Conservation (phyloP, 176 grass and related monocot genomes). For the Dendrocalamus sinicus region DNA sequence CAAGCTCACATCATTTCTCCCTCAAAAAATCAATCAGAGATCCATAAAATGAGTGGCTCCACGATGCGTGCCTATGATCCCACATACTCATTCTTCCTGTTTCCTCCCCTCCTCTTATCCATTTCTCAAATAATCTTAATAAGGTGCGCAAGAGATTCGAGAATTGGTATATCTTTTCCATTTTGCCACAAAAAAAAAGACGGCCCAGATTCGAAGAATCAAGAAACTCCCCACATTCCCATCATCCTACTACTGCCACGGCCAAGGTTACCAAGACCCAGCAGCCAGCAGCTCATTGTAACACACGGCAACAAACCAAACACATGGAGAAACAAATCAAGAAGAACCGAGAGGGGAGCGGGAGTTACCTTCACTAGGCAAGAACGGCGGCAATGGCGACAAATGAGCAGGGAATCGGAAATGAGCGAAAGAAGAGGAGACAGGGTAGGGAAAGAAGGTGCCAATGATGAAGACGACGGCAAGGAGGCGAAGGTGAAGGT, state of each 20-base stretch:
- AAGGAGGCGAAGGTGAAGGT: constrained; percentile 14
- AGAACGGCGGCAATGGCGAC: constrained; percentile 40
- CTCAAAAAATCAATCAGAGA: neutral
- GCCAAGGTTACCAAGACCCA: neutral
- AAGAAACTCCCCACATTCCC: constrained; percentile 21
- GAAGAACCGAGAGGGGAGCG: neutral
- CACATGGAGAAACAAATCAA: neutral
- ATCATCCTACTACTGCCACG: neutral
- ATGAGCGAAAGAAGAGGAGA: neutral
- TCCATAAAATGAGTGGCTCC: constrained; percentile 7
- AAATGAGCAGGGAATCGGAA: constrained; percentile 10
- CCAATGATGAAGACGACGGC: constrained; percentile 25
- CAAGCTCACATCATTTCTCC: neutral
- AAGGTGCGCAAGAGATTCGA: constrained; percentile 29
- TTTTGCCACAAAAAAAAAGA: neutral
- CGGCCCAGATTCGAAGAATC: constrained; percentile 28
- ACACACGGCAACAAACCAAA: neutral
- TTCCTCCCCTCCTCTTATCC: neutral
- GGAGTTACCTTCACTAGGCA: constrained; percentile 8
- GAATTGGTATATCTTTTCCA: neutral
- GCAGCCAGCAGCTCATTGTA: neutral
- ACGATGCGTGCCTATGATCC: neutral
- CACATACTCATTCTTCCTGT: neutral
- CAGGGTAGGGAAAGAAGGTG: neutral
- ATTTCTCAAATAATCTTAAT: constrained; percentile 8